Evolutionary conservation across 306 rosid species (phyloP), one percentile per base, ranked within the genome.

Genomic region (Acacia confusa): DNA sequence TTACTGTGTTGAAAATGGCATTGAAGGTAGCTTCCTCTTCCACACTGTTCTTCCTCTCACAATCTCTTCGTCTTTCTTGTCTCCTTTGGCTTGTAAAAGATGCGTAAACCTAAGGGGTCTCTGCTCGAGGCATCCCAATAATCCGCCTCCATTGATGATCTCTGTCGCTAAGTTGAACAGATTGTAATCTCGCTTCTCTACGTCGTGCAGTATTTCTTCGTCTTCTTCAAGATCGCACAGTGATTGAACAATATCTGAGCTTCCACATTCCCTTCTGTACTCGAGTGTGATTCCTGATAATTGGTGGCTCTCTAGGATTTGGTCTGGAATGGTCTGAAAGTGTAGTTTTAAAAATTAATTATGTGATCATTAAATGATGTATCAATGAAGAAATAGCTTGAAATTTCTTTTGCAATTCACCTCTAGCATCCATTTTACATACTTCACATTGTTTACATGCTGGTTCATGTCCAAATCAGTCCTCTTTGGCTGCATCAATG

Each of bases 391-490:
- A 16, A 17, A 36, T 69, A 44, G 80, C 3, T 60, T 36, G 40
- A 17, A 70, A 28, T 55, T 55, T 55, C n/a, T 14, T 16, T 82
- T 57, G 58, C 60, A 38, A 50, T 57, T 72, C 89, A 95, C 99
- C 97, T 93, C 97, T 61, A 93, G 88, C 99, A 95, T 95, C 99
- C 99, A 95, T 78, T 89, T 87, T 27, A 90, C 86, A 50, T 91
- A 93, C 87, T 93, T 93, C 41, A 95, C 99, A 86, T 95, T 92
- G 86, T 95, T 95, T 25, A 95, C 97, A 86, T 93, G 99, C 19
- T 87, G 87, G 87, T 95, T 93, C 99, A 95, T 93, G 92, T 95
- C 97, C 88, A 93, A 84, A 82, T 95, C 95, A 84, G 92, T 95
- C 85, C 97, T 91, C 82, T 86, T 91, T 38, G 97, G 95, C 97